Conservation (phyloP, 2,329 filamentous ascomycete species). For the Colletotrichum sojae region DNA sequence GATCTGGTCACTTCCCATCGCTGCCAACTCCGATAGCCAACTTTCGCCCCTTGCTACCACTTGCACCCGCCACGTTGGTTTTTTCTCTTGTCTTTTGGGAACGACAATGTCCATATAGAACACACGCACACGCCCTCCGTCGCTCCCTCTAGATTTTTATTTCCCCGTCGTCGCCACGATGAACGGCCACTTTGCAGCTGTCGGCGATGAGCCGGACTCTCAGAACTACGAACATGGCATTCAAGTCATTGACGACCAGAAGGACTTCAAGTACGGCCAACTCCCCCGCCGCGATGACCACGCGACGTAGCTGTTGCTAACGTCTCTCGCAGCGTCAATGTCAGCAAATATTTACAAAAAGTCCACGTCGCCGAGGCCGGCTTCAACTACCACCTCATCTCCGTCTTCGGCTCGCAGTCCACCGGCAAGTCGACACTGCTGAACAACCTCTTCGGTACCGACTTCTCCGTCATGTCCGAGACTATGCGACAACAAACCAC, state of each 20-base stretch:
- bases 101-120: slow-evolving; percentile 37
- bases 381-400: slow-evolving; percentile 99
- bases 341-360: slow-evolving; percentile 85
- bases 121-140: slow-evolving; percentile 17
- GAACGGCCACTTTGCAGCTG: slow-evolving; percentile 86
- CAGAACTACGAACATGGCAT: slow-evolving; percentile 91
- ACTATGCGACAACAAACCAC: slow-evolving; percentile 94
- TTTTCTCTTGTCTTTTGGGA: slow-evolving; percentile 12
- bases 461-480: slow-evolving; percentile 99
- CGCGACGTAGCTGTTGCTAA: slow-evolving; percentile 4
- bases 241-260: slow-evolving; percentile 96
- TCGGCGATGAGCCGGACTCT: slow-evolving; percentile 75
- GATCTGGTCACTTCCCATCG: slow-evolving; percentile 39
- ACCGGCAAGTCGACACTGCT: slow-evolving; percentile 98
- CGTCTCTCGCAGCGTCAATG: slow-evolving; percentile 70
- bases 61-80: slow-evolving; percentile 23
- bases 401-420: slow-evolving; percentile 98
- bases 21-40: slow-evolving; percentile 32
- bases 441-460: slow-evolving; percentile 94
- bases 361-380: slow-evolving; percentile 88
- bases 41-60: slow-evolving; percentile 27
- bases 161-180: slow-evolving; percentile 57
- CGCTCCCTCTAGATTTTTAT: slow-evolving; percentile 21
- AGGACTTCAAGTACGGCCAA: slow-evolving; percentile 89
- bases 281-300: slow-evolving; percentile 23